Base-by-base conservation (phyloP, 345 rosid species). In the Gossypium stocksii region DNA sequence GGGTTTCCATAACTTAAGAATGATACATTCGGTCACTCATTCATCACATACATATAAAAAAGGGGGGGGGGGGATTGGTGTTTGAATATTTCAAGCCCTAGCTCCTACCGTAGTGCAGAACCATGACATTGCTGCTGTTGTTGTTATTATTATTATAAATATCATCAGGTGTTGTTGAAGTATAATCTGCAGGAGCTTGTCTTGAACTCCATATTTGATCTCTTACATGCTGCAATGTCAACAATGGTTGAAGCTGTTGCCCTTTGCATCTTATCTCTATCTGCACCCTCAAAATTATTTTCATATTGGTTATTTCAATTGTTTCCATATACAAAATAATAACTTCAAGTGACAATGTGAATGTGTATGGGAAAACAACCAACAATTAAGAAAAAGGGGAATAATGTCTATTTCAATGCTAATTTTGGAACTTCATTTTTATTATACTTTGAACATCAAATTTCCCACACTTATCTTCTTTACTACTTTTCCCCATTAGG, bases 191-290 rank as follows among this genome's bases (percentile, higher is more conserved):
- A 13, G 77, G 63, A 17, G 83, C 83, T n/a, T 87, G 86, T 77
- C 88, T 85, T 20, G 84, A 78, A 82, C 82, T 91, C 99, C 99
- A 95, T 71, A 95, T 85, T 59, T 81, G 77, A 80, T 95, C 98
- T 79, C 99, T 89, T 65, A 95, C 96, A 81, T 95, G 96, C 87
- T 91, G 97, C 90, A 95, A 74, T 70, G 97, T 90, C 86, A 89
- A 87, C 85, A 83, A 75, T 44, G 96, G 98, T 66, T 15, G 82
- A 44, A 95, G 91, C 78, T 86, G 84, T 77, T 90, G 93, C 83
- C 99, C 99, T 84, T 89, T 87, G 79, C 99, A 95, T 80, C 82
- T 93, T 85, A 95, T 91, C 83, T 91, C 99, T 78, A 93, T 65
- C 99, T 95, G 96, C 83, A 58, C 11, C 14, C 7, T 10, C 29